Evolutionary conservation across 768 basidiomycete genomes (phyloP).

Genomic region (Phanerochaete carnosa): DNA sequence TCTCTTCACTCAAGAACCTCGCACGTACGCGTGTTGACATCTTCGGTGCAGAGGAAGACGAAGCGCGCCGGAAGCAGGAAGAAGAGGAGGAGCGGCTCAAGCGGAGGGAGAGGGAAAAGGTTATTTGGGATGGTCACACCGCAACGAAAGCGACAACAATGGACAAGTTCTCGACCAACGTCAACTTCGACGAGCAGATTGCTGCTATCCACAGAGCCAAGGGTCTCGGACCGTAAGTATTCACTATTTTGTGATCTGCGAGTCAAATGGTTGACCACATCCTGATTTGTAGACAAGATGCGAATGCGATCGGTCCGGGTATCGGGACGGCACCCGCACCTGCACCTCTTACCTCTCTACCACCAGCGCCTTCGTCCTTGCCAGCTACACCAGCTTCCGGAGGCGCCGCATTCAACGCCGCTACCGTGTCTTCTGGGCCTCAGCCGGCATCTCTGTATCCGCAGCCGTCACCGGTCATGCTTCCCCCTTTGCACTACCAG

Average conservation of each 20-base stretch:
- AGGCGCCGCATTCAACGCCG: conserved; percentile 63
- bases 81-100: conserved; percentile 83
- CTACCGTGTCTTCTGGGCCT: conserved; percentile 87
- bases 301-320: conserved; percentile 80
- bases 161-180: conserved; percentile 90
- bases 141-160: conserved; percentile 88
- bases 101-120: conserved; percentile 88
- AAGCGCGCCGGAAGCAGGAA: conserved; percentile 81
- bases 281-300: conserved; percentile 53
- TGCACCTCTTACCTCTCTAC: conserved; percentile 57
- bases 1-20: conserved; percentile 87
- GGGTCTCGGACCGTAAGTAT: conserved; percentile 76
- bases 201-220: conserved; percentile 93
- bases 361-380: conserved; percentile 67
- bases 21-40: conserved; percentile 97
- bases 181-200: conserved; percentile 97
- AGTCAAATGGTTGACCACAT: conserved; percentile 15
- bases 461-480: conserved; percentile 66
- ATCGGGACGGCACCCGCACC: conserved; percentile 81
- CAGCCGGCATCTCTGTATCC: conserved; percentile 80
- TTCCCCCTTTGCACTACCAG: conserved; percentile 83
- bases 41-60: conserved; percentile 92
- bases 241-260: neutral
- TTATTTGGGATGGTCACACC: conserved; percentile 98
- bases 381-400: conserved; percentile 63